Conservation (phyloP, 2,329 filamentous ascomycete species). For the Fusarium continuum region DNA sequence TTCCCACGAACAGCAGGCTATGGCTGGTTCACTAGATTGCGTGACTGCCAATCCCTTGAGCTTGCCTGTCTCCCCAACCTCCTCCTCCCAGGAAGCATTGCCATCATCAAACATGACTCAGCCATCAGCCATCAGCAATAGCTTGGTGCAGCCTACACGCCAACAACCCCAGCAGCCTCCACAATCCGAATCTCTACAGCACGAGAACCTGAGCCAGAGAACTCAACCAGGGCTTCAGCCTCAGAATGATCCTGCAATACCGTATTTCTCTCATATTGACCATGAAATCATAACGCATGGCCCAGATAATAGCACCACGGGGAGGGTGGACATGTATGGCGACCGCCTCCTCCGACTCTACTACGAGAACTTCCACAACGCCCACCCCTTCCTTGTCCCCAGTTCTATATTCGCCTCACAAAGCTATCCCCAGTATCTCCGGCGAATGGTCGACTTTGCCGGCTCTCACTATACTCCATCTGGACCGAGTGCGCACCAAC, state of each 20-base stretch:
- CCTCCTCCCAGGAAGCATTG: constrained; percentile 4
- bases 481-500: constrained; percentile 14
- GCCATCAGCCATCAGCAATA: background rate
- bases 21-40: background rate
- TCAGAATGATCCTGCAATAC: background rate
- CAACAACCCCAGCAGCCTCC: background rate
- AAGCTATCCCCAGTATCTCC: constrained; percentile 16
- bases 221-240: background rate
- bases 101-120: background rate
- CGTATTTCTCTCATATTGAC: constrained; percentile 10
- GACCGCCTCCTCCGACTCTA: constrained; percentile 31
- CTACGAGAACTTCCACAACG: constrained; percentile 39
- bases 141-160: background rate
- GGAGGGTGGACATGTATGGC: too few species aligned
- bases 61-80: background rate
- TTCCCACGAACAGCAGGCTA: background rate
- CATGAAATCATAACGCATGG: constrained; percentile 1
- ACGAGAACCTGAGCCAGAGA: background rate
- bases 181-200: background rate
- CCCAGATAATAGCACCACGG: background rate
- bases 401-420: constrained; percentile 20
- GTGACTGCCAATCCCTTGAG: constrained; percentile 8
- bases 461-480: constrained; percentile 29
- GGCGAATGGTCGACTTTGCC: constrained; percentile 33
- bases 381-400: constrained; percentile 31